Conservation (phyloP, 2,329 filamentous ascomycete species). For the Metarhizium robertsii region DNA sequence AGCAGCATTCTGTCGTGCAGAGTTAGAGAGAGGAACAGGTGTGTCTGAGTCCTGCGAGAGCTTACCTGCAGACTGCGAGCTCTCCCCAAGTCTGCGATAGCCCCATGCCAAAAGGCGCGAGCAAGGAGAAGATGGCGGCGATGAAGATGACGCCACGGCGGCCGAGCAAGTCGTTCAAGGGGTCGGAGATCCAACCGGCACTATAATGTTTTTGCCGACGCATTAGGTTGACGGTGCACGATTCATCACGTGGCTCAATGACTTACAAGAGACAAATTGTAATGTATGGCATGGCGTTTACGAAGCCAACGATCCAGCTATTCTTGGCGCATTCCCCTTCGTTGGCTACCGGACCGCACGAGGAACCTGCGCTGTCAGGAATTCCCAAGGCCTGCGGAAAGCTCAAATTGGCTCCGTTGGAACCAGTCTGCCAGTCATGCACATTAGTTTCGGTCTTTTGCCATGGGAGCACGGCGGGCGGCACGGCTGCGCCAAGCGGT, state of each 20-base stretch:
- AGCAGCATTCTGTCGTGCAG: conserved; percentile 33
- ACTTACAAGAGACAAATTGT: conserved; percentile 33
- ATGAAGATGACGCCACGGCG: conserved; percentile 57
- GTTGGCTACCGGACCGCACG: conserved; percentile 22
- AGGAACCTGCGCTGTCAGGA: conserved; percentile 17
- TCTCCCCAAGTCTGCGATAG: conserved; percentile 49
- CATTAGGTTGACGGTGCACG: neutral
- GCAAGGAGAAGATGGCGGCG: conserved; percentile 50
- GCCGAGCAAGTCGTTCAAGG: conserved; percentile 47
- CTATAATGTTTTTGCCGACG: conserved; percentile 15
- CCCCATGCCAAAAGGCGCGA: conserved; percentile 52
- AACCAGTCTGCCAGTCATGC: conserved; percentile 23
- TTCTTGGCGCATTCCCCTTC: conserved; percentile 34
- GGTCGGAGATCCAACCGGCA: conserved; percentile 53
- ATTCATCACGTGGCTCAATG: too few species aligned
- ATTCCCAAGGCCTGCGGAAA: conserved; percentile 37
- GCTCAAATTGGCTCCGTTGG: conserved; percentile 38
- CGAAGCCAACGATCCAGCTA: conserved; percentile 51
- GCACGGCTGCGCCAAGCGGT: neutral
- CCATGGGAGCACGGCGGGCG: too few species aligned
- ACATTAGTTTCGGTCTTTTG: neutral
- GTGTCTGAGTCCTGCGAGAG: too few species aligned
- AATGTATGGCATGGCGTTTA: conserved; percentile 42
- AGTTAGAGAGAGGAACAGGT: neutral
- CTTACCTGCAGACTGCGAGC: conserved; percentile 35